Evolutionary conservation across 192 early-diverging fungal species (phyloP).

Genomic region (Mortierella alpina): DNA sequence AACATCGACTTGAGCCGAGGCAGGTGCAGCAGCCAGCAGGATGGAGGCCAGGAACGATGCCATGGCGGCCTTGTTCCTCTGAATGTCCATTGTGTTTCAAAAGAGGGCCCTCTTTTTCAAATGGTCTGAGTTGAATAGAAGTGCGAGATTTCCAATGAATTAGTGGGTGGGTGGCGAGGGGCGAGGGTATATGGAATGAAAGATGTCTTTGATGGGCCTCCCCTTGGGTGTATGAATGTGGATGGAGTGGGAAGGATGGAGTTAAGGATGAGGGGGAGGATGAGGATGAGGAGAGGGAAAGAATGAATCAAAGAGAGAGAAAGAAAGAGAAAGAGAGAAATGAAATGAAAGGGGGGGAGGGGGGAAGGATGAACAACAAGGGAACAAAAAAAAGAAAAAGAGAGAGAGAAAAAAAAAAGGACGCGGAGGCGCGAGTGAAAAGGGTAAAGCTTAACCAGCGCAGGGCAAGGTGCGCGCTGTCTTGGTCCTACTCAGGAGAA

Average conservation of each 20-base stretch:
- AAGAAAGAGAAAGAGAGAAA: neutral
- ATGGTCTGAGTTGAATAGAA: neutral
- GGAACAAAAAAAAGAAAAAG: neutral
- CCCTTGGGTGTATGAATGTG: constrained; percentile 1
- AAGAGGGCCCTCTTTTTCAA: constrained; percentile 8
- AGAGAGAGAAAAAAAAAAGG: neutral
- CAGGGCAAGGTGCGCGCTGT: too few species aligned
- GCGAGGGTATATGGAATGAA: constrained; percentile 5
- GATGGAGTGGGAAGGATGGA: neutral
- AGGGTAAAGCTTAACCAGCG: too few species aligned
- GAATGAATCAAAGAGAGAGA: neutral
- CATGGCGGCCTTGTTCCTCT: constrained; percentile 51
- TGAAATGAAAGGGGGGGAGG: neutral
- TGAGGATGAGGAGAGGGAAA: constrained; percentile 1
- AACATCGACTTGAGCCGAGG: constrained; percentile 31
- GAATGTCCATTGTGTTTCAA: constrained; percentile 32
- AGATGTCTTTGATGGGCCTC: neutral
- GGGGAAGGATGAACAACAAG: neutral
- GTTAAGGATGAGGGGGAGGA: constrained; percentile 3
- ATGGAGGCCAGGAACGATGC: constrained; percentile 45
- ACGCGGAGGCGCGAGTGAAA: too few species aligned
- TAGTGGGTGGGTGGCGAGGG: neutral
- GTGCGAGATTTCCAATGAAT: neutral
- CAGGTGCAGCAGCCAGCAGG: constrained; percentile 38
- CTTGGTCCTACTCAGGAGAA: too few species aligned